Percentiles rank a stretch among this genome's conserved stretches.
These are phyloP conservation scores for Globisporangium nunn DNA, from an alignment of 352 stramenopile species.

Conservation along the genomic window DNA sequence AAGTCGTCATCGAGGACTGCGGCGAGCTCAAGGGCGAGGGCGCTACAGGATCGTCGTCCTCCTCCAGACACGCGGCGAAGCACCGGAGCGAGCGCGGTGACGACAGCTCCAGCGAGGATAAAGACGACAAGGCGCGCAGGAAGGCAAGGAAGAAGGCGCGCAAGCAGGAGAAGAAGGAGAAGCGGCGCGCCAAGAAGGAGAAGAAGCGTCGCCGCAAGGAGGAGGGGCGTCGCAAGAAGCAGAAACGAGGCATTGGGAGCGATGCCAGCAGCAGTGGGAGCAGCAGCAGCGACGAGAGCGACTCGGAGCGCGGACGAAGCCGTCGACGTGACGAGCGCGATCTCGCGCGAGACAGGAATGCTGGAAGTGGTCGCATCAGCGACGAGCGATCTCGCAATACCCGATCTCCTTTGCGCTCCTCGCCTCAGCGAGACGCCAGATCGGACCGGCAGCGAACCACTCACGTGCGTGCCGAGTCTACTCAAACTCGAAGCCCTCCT, in stretches of 20 bases:
- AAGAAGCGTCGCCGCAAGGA: slow-evolving; percentile 25
- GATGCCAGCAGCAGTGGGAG: neutral
- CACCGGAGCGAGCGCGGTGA: neutral
- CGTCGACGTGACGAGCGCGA: neutral
- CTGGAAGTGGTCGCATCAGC: neutral
- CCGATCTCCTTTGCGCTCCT: neutral
- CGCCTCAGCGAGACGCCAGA: neutral
- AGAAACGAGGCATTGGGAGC: neutral
- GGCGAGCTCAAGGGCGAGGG: slow-evolving; percentile 49
- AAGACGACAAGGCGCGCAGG: slow-evolving; percentile 14
- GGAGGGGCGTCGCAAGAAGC: slow-evolving; percentile 5
- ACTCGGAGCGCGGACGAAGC: too few relatives aligned
- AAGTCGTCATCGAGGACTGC: slow-evolving; percentile 93
- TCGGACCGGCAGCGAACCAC: neutral
- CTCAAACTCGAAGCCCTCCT: neutral
- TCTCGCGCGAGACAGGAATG: neutral
- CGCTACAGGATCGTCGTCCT: neutral
- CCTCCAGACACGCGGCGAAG: neutral
- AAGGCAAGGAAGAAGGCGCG: slow-evolving; percentile 22
- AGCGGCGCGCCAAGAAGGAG: slow-evolving; percentile 28
- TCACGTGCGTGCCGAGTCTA: neutral
- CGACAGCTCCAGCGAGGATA: slow-evolving; percentile 4
- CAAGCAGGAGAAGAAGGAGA: slow-evolving; percentile 27
- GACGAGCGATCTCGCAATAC: neutral
- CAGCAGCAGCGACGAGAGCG: neutral